Percentiles rank a stretch among this genome's conserved stretches.
phyloP scores from a whole-genome alignment of 2,329 filamentous ascomycete species.

The Colletotrichum abscissum region DNA sequence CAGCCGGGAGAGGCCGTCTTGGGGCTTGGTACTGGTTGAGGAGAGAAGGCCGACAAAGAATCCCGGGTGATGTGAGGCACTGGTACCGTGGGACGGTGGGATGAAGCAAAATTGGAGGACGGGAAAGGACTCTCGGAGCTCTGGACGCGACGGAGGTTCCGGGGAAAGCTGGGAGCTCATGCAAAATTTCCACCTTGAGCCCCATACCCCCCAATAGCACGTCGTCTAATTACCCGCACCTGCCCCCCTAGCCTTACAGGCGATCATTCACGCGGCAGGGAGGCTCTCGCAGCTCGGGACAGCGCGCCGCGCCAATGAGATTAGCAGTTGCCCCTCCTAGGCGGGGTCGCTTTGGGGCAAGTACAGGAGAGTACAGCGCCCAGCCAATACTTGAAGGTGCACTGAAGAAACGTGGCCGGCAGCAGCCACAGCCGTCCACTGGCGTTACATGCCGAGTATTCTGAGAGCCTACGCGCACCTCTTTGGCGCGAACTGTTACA shows the following conservation, averaged over 20 bases:
- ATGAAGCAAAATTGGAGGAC: background rate
- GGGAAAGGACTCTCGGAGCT: background rate
- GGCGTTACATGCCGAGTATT: background rate
- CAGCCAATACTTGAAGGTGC: background rate
- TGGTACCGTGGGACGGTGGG: slow-evolving; percentile 5
- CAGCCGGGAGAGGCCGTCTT: slow-evolving; percentile 23
- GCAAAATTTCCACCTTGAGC: slow-evolving; percentile 33
- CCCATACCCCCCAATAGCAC: slow-evolving; percentile 25
- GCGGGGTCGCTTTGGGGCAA: slow-evolving; percentile 1
- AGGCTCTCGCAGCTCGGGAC: slow-evolving; percentile 26
- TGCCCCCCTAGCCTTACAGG: slow-evolving; percentile 2
- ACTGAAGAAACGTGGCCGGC: slow-evolving; percentile 23
- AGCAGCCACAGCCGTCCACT: slow-evolving; percentile 23
- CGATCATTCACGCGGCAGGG: slow-evolving; percentile 19
- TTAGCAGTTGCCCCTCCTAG: background rate
- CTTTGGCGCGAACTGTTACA: background rate
- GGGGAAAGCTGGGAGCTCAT: slow-evolving; percentile 32
- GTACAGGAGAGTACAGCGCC: slow-evolving; percentile 3
- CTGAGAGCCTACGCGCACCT: background rate
- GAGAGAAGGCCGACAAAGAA: background rate
- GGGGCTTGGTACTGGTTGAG: background rate
- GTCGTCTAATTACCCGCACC: slow-evolving; percentile 20
- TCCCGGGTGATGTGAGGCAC: slow-evolving; percentile 11
- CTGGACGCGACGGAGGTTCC: slow-evolving; percentile 22
- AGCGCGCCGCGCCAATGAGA: slow-evolving; percentile 25